phyloP scores from a whole-genome alignment of 208 protist species.

The Trypanosoma boissoni region DNA sequence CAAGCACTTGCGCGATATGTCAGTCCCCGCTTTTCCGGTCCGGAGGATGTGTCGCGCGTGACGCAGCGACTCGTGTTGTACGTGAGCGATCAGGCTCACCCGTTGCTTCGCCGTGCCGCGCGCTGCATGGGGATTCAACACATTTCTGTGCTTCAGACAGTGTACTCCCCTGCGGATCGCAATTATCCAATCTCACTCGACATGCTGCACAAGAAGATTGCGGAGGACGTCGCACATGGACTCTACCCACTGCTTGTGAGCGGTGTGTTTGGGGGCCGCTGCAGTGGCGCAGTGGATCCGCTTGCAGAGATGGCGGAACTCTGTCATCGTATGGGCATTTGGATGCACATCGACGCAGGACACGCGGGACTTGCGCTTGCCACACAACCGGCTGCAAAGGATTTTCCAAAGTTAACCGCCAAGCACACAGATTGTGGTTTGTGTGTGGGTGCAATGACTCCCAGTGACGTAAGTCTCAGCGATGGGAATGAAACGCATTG shows the following conservation, averaged over 20 bases:
- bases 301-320: conserved; percentile 38
- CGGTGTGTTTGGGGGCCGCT: conserved; percentile 43
- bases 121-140: conserved; percentile 57
- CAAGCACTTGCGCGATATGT: conserved; percentile 45
- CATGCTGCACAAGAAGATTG: conserved; percentile 45
- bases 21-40: conserved; percentile 22
- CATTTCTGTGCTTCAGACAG: conserved; percentile 51
- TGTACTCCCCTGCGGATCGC: conserved; percentile 21
- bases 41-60: conserved; percentile 20
- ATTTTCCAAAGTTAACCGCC: too few species aligned
- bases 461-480: too few species aligned
- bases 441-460: too few species aligned
- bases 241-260: conserved; percentile 63
- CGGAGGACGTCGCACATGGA: conserved; percentile 60
- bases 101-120: conserved; percentile 37
- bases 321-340: conserved; percentile 52
- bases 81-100: conserved; percentile 65
- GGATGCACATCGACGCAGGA: conserved; percentile 73
- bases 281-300: conserved; percentile 59
- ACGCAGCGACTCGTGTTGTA: conserved; percentile 50
- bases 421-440: too few species aligned
- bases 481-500: not conserved
- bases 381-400: not conserved
- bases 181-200: conserved; percentile 47
- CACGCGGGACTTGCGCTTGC: conserved; percentile 41